These are phyloP conservation scores for Geopyxis carbonaria DNA, from an alignment of 495 filamentous ascomycete genomes.

Conservation along the genomic window DNA sequence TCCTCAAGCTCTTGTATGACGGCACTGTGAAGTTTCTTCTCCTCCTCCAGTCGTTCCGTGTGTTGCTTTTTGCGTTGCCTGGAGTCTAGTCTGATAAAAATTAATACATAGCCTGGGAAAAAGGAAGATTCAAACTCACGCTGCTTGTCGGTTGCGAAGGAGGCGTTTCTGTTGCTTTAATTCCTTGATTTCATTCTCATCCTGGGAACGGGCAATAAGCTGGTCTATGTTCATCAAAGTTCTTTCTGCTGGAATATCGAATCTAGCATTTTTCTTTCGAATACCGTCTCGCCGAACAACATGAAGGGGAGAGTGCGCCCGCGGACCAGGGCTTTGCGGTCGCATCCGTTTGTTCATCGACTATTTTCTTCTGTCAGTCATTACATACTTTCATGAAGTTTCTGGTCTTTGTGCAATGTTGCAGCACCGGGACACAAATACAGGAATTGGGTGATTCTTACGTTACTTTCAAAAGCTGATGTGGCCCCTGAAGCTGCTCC, in stretches of 20 bases:
- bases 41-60: conserved; percentile 89
- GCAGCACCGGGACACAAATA: too few species aligned
- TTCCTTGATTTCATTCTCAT: conserved; percentile 93
- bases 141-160: conserved; percentile 85
- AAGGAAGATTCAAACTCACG: conserved; percentile 46
- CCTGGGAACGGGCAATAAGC: conserved; percentile 68
- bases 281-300: conserved; percentile 69
- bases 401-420: too few species aligned
- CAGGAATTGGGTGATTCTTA: too few species aligned
- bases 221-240: conserved; percentile 91
- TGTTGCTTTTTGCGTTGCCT: conserved; percentile 97
- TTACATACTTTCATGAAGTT: too few species aligned
- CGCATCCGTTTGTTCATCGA: conserved; percentile 55
- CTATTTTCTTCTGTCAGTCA: too few species aligned
- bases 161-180: conserved; percentile 96
- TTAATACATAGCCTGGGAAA: conserved; percentile 29
- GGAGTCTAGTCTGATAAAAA: conserved; percentile 59
- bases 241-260: conserved; percentile 89
- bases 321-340: conserved; percentile 51
- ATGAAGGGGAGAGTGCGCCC: conserved; percentile 60
- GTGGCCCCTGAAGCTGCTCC: conserved; percentile 12
- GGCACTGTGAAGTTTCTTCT: conserved; percentile 76
- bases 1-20: conserved; percentile 66
- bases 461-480: conserved; percentile 24
- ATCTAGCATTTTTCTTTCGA: conserved; percentile 97